Evolutionary conservation across 2,329 filamentous ascomycete genomes (phyloP), one percentile per base, ranked within the genome.

Genomic region (Lachnum nothofagi): DNA sequence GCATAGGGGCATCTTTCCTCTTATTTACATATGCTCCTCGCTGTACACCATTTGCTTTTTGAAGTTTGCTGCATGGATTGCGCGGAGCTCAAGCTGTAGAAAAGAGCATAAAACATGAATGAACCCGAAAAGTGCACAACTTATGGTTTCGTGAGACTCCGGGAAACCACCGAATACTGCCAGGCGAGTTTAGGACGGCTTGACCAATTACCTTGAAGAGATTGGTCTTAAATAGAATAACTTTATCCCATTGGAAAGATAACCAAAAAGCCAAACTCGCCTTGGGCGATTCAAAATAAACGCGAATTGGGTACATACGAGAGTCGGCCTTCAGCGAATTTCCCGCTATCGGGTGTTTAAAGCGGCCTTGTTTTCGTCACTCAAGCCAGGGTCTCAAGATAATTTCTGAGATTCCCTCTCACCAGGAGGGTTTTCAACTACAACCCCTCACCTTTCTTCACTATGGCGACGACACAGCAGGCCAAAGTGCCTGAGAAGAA

Each of bases 401-500:
- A 24, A 31, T 31, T 43, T 22, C 25, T n/a, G 14, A 10, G 19
- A 43, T 25, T 25, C 16, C 24, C 31, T 33, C 31, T 20, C 20
- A 42, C 20, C n/a, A n/a, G n/a, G 17, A 35, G 29, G 25, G 20
- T 39, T 38, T 40, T 39, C 14, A 39, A 27, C n/a, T n/a, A 23
- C 14, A 27, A 29, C 23, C 19, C 12, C 27, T n/a, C 5, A 46
- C 25, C 12, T 12, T 22, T 19, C 12, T 7, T 31, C 24, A 47
- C 41, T 39, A 60, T 52, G 45, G 53, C 56, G 22, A 51, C 53
- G 8, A 39, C 45, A 20, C 40, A 52, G 24, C 27, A 41, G 25
- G 31, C 49, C 7, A 41, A 29, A n/a, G 35, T 20, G 29, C 42
- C 47, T 4, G 62, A 66, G 47, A 73, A 72, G 49, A 52, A 52